A percentile compares a stretch with the other conserved stretches of the same genome.
Conservation (phyloP, 2,329 filamentous ascomycete species). For the Alternaria metachromatica region DNA sequence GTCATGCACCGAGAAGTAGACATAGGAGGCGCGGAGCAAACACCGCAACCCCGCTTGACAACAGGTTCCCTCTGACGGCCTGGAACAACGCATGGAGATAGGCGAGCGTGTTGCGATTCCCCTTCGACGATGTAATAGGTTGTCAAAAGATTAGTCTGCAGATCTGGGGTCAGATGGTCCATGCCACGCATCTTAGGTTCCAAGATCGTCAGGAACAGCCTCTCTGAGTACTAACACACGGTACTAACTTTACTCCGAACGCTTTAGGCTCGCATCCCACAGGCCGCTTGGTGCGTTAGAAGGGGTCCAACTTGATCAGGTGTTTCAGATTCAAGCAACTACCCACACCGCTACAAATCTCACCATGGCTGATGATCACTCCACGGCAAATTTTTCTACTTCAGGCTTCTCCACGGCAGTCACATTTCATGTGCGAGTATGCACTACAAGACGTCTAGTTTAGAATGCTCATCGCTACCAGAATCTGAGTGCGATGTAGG, state of each 20-base stretch:
- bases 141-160: constrained; percentile 1
- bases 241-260: not conserved
- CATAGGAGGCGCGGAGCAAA: constrained; percentile 6
- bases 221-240: not conserved
- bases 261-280: constrained; percentile 12
- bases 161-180: not conserved
- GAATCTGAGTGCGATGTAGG: not conserved
- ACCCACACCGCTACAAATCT: not conserved
- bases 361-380: not conserved
- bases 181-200: not conserved
- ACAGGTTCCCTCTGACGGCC: not conserved
- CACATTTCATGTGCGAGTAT: not conserved
- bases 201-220: not conserved
- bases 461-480: not conserved
- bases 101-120: not conserved
- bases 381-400: not conserved
- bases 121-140: constrained; percentile 3
- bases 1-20: constrained; percentile 3
- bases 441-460: not conserved
- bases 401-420: not conserved
- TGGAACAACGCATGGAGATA: not conserved
- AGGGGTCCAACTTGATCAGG: constrained; percentile 1
- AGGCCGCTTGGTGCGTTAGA: constrained; percentile 10
- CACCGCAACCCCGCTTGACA: not conserved
- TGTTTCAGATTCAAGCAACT: constrained; percentile 16